These are phyloP conservation scores for Mortierella alpina DNA, from an alignment of 192 early-diverging fungal species.

Conservation along the genomic window DNA sequence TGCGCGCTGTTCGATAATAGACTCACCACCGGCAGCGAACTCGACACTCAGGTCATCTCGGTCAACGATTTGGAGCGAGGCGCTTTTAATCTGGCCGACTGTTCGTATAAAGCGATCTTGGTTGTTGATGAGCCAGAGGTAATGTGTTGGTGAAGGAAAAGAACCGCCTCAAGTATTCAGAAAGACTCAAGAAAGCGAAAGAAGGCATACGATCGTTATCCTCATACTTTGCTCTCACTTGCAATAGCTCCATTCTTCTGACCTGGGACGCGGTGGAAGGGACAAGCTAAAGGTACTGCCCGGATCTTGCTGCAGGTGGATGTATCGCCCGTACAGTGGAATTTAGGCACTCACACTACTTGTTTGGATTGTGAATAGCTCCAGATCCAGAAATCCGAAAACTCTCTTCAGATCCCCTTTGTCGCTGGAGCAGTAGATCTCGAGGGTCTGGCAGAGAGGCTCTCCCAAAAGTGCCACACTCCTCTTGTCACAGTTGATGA, in stretches of 20 bases:
- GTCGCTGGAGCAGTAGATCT: slow-evolving; percentile 40
- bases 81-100: slow-evolving; percentile 36
- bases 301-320: not conserved
- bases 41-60: slow-evolving; percentile 40
- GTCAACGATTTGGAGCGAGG: slow-evolving; percentile 34
- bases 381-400: slow-evolving; percentile 34
- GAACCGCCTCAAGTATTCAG: not conserved
- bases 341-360: not conserved
- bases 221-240: not conserved
- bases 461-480: slow-evolving; percentile 36
- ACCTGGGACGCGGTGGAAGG: slow-evolving; percentile 36
- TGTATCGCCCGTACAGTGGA: not conserved
- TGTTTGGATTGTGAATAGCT: slow-evolving; percentile 10
- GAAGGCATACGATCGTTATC: not conserved
- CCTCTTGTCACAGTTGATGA: slow-evolving; percentile 13
- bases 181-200: not conserved
- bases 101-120: slow-evolving; percentile 46
- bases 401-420: slow-evolving; percentile 46
- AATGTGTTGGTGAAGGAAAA: not conserved
- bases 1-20: slow-evolving; percentile 1
- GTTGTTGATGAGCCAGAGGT: slow-evolving; percentile 49
- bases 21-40: slow-evolving; percentile 7
- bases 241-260: slow-evolving; percentile 39
- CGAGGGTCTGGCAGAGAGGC: slow-evolving; percentile 25
- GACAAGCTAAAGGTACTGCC: slow-evolving; percentile 36